Base-by-base conservation (phyloP, 257 asterid genomes). In the Linaria vulgaris region DNA sequence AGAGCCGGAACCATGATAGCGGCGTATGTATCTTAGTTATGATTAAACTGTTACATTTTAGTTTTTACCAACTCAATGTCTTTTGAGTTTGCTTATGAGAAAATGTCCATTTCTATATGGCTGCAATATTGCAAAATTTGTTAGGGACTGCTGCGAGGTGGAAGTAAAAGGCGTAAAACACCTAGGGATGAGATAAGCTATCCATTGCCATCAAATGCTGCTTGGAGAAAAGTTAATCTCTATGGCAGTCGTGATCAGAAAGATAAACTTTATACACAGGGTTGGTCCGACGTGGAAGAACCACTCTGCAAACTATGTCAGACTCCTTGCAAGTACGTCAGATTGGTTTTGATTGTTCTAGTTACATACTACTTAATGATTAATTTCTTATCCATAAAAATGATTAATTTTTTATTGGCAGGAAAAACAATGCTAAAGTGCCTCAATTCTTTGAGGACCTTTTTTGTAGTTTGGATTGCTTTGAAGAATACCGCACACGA, bases 221-320 rank as follows among this genome's bases (percentile, higher is more conserved):
- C 78, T 19, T 85, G 91, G 96, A 81, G 78, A 66, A 70, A 76
- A 66, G 86, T 89, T 67, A 63, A 62, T 73, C 90, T 92, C 46
- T 61, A 31, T 53, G 65, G 79, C 59, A 74, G 84, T 43, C 59
- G 39, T 61, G 72, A 80, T 69, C 88, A 82, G 63, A 86, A 83
- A 69, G 88, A 82, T 78, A 83, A 77, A 76, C 58, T 72, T 48
- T 92, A 87, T 73, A 56, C 74, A 15, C 99, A 92, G 75, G 99
- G 95, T 62, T 89, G 96, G 95, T 87, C 97, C 47, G 68, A 84
- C 56, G 59, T 67, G 76, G 83, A 87, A 47, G 96, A 87, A 82
- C 99, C 99, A 59, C 97, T 92, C 71, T 92, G 99, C 89, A 92
- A 92, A 77, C 85, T 89, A 25, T 92, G 99, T 59, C 99, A 87